phyloP scores from a whole-genome alignment of 352 stramenopile species.

The Pythium guiyangense region DNA sequence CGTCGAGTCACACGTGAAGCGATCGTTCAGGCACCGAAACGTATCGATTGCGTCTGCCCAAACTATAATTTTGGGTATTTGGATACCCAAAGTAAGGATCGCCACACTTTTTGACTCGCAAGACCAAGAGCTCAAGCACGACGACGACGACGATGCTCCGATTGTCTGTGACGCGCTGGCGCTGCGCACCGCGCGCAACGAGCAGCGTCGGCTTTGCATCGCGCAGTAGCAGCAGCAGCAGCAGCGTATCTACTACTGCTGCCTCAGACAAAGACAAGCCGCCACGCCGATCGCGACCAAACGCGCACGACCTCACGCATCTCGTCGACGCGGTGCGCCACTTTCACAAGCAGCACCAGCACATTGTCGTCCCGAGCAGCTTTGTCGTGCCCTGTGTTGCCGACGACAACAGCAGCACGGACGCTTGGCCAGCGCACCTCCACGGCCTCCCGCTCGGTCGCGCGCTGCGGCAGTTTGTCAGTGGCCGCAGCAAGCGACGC shows the following conservation, averaged over 20 bases:
- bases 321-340: slow-evolving; percentile 22
- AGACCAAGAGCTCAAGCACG: no score
- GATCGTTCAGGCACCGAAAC: no score
- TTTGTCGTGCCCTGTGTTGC: slow-evolving; percentile 26
- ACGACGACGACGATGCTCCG: no score
- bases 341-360: slow-evolving; percentile 31
- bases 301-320: neutral
- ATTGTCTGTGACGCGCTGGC: neutral
- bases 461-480: slow-evolving; percentile 26
- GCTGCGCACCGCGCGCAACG: neutral
- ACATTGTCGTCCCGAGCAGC: slow-evolving; percentile 37
- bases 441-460: slow-evolving; percentile 35
- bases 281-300: neutral
- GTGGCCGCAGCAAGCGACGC: neutral
- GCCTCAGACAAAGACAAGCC: no score
- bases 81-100: no score
- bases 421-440: slow-evolving; percentile 36
- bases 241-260: no score
- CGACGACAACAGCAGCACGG: neutral
- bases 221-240: neutral
- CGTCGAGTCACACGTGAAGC: no score
- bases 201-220: no score
- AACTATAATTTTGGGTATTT: no score
- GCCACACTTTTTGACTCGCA: no score
- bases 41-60: no score